A percentile compares a stretch with the other conserved stretches of the same genome.
phyloP scores from a whole-genome alignment of 228 moss, liverwort and hornwort genomes.

The Sphagnum magellanicum region DNA sequence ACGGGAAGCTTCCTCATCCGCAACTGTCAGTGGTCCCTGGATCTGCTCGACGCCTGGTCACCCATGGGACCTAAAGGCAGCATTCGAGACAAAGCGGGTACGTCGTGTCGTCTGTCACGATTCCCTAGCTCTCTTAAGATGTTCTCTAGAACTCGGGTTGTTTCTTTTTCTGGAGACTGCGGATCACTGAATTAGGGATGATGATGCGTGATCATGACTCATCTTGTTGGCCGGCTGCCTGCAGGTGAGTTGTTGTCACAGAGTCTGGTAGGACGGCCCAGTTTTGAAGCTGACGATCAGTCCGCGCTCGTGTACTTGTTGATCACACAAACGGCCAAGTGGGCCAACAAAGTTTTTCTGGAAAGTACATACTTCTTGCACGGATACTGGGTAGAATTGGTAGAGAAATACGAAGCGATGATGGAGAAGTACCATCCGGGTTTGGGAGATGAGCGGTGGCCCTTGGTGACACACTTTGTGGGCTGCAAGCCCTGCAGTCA shows the following conservation, averaged over 20 bases:
- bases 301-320: slow-evolving; percentile 31
- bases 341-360: slow-evolving; percentile 22
- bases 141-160: no score
- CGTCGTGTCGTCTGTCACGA: not conserved
- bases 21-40: slow-evolving; percentile 36
- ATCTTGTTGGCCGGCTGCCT: not conserved
- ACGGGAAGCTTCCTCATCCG: slow-evolving; percentile 35
- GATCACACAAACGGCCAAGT: slow-evolving; percentile 19
- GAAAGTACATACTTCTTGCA: slow-evolving; percentile 31
- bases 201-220: not conserved
- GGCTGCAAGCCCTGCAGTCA: slow-evolving; percentile 36
- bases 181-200: not conserved
- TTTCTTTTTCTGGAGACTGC: not conserved
- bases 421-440: slow-evolving; percentile 29
- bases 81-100: slow-evolving; percentile 25
- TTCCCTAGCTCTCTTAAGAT: no score
- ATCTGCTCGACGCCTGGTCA: slow-evolving; percentile 33
- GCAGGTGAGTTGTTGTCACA: slow-evolving; percentile 31
- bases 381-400: slow-evolving; percentile 35
- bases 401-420: slow-evolving; percentile 24
- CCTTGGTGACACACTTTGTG: slow-evolving; percentile 36
- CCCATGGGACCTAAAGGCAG: slow-evolving; percentile 37
- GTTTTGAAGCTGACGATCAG: slow-evolving; percentile 39
- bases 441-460: slow-evolving; percentile 33
- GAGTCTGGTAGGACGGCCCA: slow-evolving; percentile 16